phyloP scores from a whole-genome alignment of 257 asterid genomes.

The Anisodus tanguticus region DNA sequence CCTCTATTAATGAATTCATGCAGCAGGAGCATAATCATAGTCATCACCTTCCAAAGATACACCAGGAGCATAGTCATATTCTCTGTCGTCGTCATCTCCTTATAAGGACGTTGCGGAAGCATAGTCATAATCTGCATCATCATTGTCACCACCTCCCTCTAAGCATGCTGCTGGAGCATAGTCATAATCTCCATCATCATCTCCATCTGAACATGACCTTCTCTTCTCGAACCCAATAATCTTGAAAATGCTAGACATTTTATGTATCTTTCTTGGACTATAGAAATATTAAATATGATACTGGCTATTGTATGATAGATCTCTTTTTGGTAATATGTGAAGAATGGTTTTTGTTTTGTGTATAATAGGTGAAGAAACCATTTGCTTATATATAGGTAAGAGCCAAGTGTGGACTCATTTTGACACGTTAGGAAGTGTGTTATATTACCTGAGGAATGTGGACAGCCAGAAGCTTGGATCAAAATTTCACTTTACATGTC shows the following conservation, averaged over 20 bases:
- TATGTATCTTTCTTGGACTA: neutral
- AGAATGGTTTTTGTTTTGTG: neutral
- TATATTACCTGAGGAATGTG: neutral
- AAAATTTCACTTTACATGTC: neutral
- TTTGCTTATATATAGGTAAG: neutral
- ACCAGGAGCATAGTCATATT: too few species aligned
- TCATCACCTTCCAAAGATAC: too few species aligned
- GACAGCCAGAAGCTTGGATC: neutral
- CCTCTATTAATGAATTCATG: too few species aligned
- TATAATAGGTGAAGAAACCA: neutral
- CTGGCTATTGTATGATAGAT: neutral
- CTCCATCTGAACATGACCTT: neutral
- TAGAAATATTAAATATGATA: neutral
- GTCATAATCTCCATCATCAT: neutral
- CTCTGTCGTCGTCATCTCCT: neutral
- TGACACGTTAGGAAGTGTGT: neutral
- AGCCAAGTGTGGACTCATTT: neutral
- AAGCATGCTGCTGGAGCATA: neutral
- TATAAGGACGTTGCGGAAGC: neutral
- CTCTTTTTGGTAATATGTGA: neutral
- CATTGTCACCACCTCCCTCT: neutral
- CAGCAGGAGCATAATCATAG: too few species aligned
- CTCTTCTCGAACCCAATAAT: neutral
- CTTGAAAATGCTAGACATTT: neutral
- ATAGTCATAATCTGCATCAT: neutral